A percentile compares a stretch with the other conserved stretches of the same genome.
Evolutionary conservation across 495 filamentous ascomycete species (phyloP).

Genomic region (Aspergillus baeticus): DNA sequence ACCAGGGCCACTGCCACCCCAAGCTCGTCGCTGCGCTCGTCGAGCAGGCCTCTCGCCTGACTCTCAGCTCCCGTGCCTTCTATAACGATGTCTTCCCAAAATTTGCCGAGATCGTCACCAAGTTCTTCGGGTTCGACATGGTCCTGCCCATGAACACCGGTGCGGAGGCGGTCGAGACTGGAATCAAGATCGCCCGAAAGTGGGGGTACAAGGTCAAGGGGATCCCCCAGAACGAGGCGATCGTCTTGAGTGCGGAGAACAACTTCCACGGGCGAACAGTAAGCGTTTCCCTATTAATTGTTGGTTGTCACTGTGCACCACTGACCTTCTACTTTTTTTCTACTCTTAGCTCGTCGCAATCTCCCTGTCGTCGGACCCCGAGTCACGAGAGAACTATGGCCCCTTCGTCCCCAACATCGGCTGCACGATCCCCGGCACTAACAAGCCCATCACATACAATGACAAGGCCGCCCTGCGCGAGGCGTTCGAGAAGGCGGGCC

Average conservation of each 20-base stretch:
- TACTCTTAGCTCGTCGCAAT: conserved; percentile 85
- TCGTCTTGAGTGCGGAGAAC: conserved; percentile 80
- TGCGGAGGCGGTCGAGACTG: conserved; percentile 98
- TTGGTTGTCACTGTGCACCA: background rate
- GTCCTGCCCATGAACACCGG: conserved; percentile 99
- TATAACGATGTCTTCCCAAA: conserved; percentile 98
- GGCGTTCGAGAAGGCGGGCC: conserved; percentile 75
- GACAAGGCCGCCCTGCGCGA: conserved; percentile 76
- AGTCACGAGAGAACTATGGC: conserved; percentile 95
- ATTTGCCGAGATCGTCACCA: conserved; percentile 89
- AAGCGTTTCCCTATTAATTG: conserved; percentile 34
- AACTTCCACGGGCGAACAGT: conserved; percentile 98
- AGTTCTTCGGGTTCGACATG: conserved; percentile 95
- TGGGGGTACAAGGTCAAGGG: conserved; percentile 98
- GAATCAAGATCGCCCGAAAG: conserved; percentile 95
- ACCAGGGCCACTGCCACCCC: conserved; percentile 98
- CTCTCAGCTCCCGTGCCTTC: conserved; percentile 93
- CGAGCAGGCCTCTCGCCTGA: conserved; percentile 87
- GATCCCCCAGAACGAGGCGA: conserved; percentile 78
- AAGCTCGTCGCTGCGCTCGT: conserved; percentile 86
- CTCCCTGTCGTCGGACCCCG: conserved; percentile 89
- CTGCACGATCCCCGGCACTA: conserved; percentile 71
- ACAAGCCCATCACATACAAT: conserved; percentile 79
- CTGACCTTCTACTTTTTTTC: conserved; percentile 14
- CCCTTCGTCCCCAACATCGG: conserved; percentile 91